Percentiles rank a stretch among this genome's conserved stretches.
Conservation (phyloP, 164 flowering plant species). For the Litsea cubeba region DNA sequence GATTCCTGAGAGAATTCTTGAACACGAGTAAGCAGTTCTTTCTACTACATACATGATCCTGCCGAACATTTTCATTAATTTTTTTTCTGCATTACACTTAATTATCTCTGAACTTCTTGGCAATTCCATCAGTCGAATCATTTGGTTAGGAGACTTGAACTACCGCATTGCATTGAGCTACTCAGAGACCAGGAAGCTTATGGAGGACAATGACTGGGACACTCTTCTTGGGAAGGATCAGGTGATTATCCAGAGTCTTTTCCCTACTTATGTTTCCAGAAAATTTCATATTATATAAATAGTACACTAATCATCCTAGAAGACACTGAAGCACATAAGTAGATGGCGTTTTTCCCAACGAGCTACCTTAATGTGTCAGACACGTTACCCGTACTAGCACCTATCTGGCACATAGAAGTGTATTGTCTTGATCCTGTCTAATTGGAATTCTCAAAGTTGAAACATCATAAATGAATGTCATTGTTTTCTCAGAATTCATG, state of each 20-base stretch:
- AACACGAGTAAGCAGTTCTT: constrained; percentile 65
- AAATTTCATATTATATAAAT: too few relatives aligned
- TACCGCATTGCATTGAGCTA: constrained; percentile 78
- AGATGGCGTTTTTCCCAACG: too few relatives aligned
- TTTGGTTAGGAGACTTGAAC: constrained; percentile 89
- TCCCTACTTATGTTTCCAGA: neutral
- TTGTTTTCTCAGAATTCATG: too few relatives aligned
- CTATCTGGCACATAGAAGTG: too few relatives aligned
- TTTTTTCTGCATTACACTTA: neutral
- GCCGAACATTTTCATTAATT: too few relatives aligned
- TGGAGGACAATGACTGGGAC: constrained; percentile 66
- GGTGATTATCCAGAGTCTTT: constrained; percentile 29
- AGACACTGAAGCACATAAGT: too few relatives aligned
- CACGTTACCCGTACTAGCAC: too few relatives aligned
- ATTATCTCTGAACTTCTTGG: neutral
- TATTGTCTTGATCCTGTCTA: too few relatives aligned
- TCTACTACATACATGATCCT: neutral
- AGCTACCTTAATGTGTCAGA: too few relatives aligned
- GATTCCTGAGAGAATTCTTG: constrained; percentile 65
- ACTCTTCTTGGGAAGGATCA: constrained; percentile 75
- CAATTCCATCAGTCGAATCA: constrained; percentile 42
- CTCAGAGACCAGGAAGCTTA: constrained; percentile 46
- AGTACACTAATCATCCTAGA: too few relatives aligned
- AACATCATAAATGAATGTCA: too few relatives aligned
- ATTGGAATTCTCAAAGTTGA: too few relatives aligned